Base-by-base conservation (phyloP, 257 asterid genomes). In the Solanum ossicruentum region DNA sequence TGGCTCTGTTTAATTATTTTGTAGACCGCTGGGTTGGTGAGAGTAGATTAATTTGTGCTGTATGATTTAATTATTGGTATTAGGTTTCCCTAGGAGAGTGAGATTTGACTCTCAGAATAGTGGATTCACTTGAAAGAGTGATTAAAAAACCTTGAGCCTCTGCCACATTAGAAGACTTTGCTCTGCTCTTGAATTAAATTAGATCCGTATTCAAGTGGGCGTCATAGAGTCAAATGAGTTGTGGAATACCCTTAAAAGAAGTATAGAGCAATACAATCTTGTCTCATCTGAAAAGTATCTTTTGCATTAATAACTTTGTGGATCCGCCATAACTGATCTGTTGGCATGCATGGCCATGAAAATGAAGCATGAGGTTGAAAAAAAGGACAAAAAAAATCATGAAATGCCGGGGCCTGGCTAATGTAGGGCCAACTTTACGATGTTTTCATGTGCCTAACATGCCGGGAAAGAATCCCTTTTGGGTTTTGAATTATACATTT, bases 381-480 rank as follows among this genome's bases (percentile, higher is more conserved):
- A 12, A 56, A 10, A 21, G 12, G 43, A 67, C 57, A 47, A 84
- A 67, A 71, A 28, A 28, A 54, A 45, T 16, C 52, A 71, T 56
- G 67, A 12, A 10, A 71, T 21, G 57, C n/a, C 8, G 80, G 71
- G 56, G 82, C 70, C 11, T 63, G 86, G 80, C 65, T 36, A 77
- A 52, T 6, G 82, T 77, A 77, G 65, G 82, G 26, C 6, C 82
- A 23, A 12, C 80, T 45, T 36, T 57, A 16, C 65, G 69, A 69
- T 82, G 88, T 82, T 78, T 69, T 84, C 90, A 86, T 83, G 85
- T 84, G 85, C 84, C 80, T 67, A 58, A n/a, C 81, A 82, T 80
- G 86, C 85, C n/a, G 23, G 32, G 61, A 58, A 82, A 39, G 10
- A 63, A 73, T 12, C 26, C 43, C 52, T 43, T 26, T 43, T 28